These are phyloP conservation scores for Phyllosticta citrichinensis DNA, from an alignment of 2,329 filamentous ascomycete species.

Conservation along the genomic window DNA sequence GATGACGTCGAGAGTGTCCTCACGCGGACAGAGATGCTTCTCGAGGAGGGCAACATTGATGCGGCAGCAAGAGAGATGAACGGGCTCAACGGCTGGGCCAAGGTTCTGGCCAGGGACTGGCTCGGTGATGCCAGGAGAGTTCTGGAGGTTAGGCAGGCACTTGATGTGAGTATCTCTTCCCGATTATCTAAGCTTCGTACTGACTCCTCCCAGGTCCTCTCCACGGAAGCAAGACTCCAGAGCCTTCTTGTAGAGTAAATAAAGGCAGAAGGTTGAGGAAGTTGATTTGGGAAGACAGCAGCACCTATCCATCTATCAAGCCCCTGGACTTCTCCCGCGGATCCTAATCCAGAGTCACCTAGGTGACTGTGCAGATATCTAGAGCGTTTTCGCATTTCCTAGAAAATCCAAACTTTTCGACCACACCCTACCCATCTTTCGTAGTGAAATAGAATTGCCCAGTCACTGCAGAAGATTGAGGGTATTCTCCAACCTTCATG, in stretches of 20 bases:
- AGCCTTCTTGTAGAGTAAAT: conserved; percentile 68
- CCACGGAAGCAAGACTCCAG: conserved; percentile 80
- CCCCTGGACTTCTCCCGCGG: background rate
- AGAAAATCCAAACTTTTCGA: background rate
- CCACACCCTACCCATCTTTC: background rate
- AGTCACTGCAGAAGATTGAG: background rate
- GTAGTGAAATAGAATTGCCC: background rate
- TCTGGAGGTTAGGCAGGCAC: conserved; percentile 87
- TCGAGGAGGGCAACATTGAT: conserved; percentile 91
- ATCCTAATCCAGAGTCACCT: background rate
- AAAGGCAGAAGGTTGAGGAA: background rate
- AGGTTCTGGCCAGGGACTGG: conserved; percentile 91
- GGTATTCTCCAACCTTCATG: background rate
- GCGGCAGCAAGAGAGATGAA: conserved; percentile 93
- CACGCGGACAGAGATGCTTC: conserved; percentile 73
- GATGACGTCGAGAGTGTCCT: conserved; percentile 91
- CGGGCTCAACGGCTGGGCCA: conserved; percentile 82
- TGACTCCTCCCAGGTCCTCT: conserved; percentile 56
- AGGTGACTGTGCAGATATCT: background rate
- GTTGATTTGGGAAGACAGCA: background rate
- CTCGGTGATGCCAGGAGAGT: conserved; percentile 81
- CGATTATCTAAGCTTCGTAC: conserved; percentile 8
- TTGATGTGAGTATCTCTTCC: conserved; percentile 61
- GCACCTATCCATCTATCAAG: background rate
- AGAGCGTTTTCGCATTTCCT: background rate